Evolutionary conservation across 345 rosid genomes (phyloP).

Genomic region (Microthlaspi erraticum): DNA sequence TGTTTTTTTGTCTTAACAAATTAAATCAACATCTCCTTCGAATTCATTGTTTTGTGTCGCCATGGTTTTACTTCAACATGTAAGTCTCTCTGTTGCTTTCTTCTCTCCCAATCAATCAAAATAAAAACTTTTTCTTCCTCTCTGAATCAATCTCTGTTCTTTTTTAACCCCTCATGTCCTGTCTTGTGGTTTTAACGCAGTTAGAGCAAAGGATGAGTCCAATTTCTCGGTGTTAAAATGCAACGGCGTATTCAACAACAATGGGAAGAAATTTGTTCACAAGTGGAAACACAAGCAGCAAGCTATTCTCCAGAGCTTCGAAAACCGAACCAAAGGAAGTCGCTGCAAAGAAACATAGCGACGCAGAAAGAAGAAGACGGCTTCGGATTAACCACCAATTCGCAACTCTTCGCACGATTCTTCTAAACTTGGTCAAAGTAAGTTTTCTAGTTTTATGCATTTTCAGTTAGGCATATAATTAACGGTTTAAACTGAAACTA

Average conservation of each 20-base stretch:
- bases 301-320: constrained; percentile 35
- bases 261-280: constrained; percentile 28
- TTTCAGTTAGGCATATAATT: not conserved
- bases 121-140: not conserved
- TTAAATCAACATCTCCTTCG: constrained; percentile 6
- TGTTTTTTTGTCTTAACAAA: not conserved
- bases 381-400: constrained; percentile 51
- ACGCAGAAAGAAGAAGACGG: constrained; percentile 60
- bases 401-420: constrained; percentile 51
- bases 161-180: not conserved
- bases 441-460: constrained; percentile 17
- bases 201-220: constrained; percentile 44
- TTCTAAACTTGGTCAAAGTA: constrained; percentile 69
- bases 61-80: constrained; percentile 50
- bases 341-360: constrained; percentile 55
- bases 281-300: constrained; percentile 33
- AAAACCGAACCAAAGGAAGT: constrained; percentile 46
- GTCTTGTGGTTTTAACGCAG: constrained; percentile 27
- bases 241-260: constrained; percentile 38
- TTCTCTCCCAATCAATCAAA: constrained; percentile 2
- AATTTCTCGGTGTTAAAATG: constrained; percentile 35
- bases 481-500: not conserved
- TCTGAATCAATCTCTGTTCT: not conserved
- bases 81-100: constrained; percentile 22
- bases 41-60: constrained; percentile 12